Evolutionary conservation across 208 protist genomes (phyloP).

Genomic region (Trichomonas tenax): DNA sequence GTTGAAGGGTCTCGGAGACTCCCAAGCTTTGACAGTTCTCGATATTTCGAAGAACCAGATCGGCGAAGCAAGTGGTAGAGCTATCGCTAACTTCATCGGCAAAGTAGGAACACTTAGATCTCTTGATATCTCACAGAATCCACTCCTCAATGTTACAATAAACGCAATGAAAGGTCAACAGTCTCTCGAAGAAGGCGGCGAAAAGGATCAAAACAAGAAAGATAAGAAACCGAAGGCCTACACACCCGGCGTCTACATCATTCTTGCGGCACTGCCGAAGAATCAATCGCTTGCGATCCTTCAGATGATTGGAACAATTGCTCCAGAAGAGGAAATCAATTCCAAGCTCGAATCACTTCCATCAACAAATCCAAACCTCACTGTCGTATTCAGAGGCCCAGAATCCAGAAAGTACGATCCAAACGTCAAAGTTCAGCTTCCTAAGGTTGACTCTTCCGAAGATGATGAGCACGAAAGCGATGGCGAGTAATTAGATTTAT

Average conservation of each 20-base stretch:
- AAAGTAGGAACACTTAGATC: not conserved
- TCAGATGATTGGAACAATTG: not conserved
- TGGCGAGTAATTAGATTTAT: not conserved
- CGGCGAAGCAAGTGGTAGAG: not conserved
- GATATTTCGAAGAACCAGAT: not conserved
- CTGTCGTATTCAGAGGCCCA: not conserved
- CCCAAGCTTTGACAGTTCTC: not conserved
- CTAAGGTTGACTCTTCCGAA: not conserved
- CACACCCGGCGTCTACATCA: not conserved
- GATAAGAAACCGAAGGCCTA: conserved; percentile 2
- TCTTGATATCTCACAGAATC: not conserved
- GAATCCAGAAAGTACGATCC: not conserved
- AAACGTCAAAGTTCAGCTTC: not conserved
- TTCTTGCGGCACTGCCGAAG: not conserved
- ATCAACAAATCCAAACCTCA: not conserved
- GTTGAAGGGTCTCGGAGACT: not conserved
- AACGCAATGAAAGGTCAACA: not conserved
- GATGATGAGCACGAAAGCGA: not conserved
- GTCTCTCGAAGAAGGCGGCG: not conserved
- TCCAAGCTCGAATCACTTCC: not conserved
- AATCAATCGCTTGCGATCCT: not conserved
- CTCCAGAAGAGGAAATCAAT: not conserved
- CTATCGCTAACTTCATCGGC: not conserved
- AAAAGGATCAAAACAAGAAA: not conserved
- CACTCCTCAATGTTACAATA: not conserved